Evolutionary conservation across 1,284 basidiomycete species (phyloP), one percentile per base, ranked within the genome.

Genomic region (Cryptococcus deneoformans): DNA sequence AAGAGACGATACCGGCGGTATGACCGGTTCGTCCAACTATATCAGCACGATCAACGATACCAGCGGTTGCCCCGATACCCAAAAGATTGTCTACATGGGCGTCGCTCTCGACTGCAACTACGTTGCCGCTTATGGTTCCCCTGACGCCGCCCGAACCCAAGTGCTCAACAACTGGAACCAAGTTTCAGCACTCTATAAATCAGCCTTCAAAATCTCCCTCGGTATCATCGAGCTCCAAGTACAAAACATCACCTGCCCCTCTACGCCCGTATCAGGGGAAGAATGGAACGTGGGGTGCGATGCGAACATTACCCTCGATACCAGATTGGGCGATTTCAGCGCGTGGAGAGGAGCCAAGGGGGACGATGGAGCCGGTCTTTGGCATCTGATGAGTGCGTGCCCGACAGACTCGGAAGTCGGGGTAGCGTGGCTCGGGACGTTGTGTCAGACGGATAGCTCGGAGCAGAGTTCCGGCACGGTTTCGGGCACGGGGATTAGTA

Each of bases 341-440:
- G 79, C 85, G 54, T 95, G 92, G 92, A 81, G 91, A 60, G 90
- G 90, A 0, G 70, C 79, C 54, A 86, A 86, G 65, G 84, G 50
- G 10, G 79, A 80, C 42, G 89, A 91, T 70, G 83, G 84, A 39
- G 84, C 84, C 14, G 92, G 91, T 1, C 80, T 96, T 34, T 94
- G 91, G 89, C 91, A 94, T 79, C 80, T 96, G 11, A 88, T 94
- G 86, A 92, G 87, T 62, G 87, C 87, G 16, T 92, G 91, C 75
- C 85, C 87, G 12, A 88, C 88, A 5, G 73, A 70, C 53, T 66
- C 68, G 9, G 90, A 93, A 78, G 89, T 93, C 52, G 91, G 91
- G 39, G 90, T 94, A 54, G 92, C 92, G 3, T 95, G 91, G 92
- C 82, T 92, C 1, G 88, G 84, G 16, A 89, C 88, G 35, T 71